Percentiles rank a stretch among this genome's conserved stretches.
phyloP scores from a whole-genome alignment of 2,329 filamentous ascomycete genomes.

The Cercospora zeae-maydis region DNA sequence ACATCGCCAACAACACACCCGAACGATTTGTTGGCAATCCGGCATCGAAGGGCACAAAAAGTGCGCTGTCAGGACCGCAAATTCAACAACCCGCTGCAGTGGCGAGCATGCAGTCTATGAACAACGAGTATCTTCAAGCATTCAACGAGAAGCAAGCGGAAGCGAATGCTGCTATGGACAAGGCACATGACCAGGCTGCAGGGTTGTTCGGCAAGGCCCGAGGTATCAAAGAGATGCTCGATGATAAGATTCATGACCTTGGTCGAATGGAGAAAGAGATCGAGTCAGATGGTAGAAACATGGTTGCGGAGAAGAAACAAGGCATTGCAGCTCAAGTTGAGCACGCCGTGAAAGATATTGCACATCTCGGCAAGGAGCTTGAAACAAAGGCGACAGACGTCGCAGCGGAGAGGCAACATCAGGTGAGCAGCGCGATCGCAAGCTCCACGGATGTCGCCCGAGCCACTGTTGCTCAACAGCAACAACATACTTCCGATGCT shows the following conservation, averaged over 20 bases:
- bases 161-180: conserved; percentile 15
- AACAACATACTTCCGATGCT: neutral
- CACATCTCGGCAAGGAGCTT: conserved; percentile 17
- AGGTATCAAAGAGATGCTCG: conserved; percentile 18
- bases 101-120: neutral
- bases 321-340: conserved; percentile 14
- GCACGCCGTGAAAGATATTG: conserved; percentile 15
- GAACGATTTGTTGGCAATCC: conserved; percentile 21
- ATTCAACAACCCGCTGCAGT: neutral
- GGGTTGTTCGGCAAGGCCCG: conserved; percentile 16
- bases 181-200: conserved; percentile 15
- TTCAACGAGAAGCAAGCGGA: conserved; percentile 19
- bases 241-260: conserved; percentile 22
- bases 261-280: conserved; percentile 25
- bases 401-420: conserved; percentile 10
- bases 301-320: conserved; percentile 20
- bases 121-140: conserved; percentile 1
- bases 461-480: conserved; percentile 6
- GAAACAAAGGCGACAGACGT: conserved; percentile 12
- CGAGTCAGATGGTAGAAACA: conserved; percentile 15
- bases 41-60: neutral
- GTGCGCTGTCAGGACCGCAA: neutral
- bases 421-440: neutral
- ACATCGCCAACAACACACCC: conserved; percentile 23
- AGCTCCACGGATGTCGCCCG: conserved; percentile 10